Evolutionary conservation across 2,329 filamentous ascomycete genomes (phyloP), one percentile per base, ranked within the genome.

Genomic region (Amauroascus verrucosus): DNA sequence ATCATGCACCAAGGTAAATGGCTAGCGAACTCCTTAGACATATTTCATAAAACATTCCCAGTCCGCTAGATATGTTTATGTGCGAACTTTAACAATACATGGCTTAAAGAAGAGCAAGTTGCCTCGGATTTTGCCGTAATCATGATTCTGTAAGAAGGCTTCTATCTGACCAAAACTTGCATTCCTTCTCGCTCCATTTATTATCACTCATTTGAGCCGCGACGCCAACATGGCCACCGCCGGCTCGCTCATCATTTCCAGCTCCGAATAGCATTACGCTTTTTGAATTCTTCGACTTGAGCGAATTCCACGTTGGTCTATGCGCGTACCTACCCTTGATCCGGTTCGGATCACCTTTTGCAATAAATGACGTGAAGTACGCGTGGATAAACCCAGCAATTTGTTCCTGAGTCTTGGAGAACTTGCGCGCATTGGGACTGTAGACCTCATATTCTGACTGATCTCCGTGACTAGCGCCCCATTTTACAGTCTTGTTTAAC

Each of bases 321-420:
- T 62, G 50, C 0, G 49, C 56, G 35, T 64, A 67, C 3, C 53
- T 56, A 3, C 65, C 68, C 1, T 50, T 20, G 4, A 67, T 53
- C 0, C 58, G 63, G 55, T 77, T 76, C 0, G 75, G 75, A 51
- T 76, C 69, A 1, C 75, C 75, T 2, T 58, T 65, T 1, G 66
- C 64, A 51, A 78, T 75, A 46, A 78, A 78, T 55, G 72, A 77
- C 0, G 71, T 72, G 2, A 76, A 55, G 41, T 78, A 78, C 0
- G 72, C 70, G 59, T 78, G 74, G 2, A 75, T 51, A 0, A 63
- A 68, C 2, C 67, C 68, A 0, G 75, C 65, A 0, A 78, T 54
- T 47, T 72, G 66, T 14, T 68, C 67, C 56, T 77, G 75, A 0
- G 67, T 62, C 3, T 59, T 33, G 0, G 73, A 76, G 1, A 70